Conservation (phyloP, 192 early-diverging fungal species). For the Coemansia sp. region DNA sequence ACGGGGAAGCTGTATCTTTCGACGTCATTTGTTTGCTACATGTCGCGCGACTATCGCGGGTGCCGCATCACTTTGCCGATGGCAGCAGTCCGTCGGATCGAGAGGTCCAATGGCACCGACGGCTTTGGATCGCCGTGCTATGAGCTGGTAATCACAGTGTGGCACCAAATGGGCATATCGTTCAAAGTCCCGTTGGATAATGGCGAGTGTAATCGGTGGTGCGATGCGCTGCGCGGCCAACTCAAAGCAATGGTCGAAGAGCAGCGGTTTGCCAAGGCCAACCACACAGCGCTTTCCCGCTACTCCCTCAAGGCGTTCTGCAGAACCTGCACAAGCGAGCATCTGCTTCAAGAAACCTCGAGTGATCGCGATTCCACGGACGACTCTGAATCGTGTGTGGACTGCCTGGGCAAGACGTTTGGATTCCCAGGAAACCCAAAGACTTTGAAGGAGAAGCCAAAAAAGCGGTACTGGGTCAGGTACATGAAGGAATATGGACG, state of each 20-base stretch:
- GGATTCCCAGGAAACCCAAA: conserved; percentile 51
- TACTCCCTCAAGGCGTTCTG: conserved; percentile 55
- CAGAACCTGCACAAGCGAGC: conserved; percentile 77
- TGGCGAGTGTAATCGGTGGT: conserved; percentile 77
- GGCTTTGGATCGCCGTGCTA: conserved; percentile 44
- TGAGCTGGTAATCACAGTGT: conserved; percentile 82
- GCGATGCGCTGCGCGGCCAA: conserved; percentile 71
- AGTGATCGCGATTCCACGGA: not conserved
- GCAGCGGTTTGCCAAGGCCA: conserved; percentile 67
- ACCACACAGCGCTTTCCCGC: conserved; percentile 31
- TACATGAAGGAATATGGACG: conserved; percentile 74
- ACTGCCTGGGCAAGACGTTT: conserved; percentile 51
- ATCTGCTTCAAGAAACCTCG: conserved; percentile 20
- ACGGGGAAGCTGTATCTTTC: conserved; percentile 83
- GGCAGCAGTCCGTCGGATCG: conserved; percentile 89
- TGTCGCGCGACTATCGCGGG: conserved; percentile 67
- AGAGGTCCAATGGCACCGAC: conserved; percentile 72
- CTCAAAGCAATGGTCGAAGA: conserved; percentile 77
- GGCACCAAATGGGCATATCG: conserved; percentile 88
- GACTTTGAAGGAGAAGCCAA: conserved; percentile 40
- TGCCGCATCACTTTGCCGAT: conserved; percentile 83
- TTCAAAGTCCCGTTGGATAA: conserved; percentile 78
- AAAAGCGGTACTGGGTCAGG: conserved; percentile 41
- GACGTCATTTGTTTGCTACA: conserved; percentile 84
- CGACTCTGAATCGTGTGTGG: not conserved